Evolutionary conservation across 2,329 filamentous ascomycete genomes (phyloP).

Genomic region (Emericellopsis atlantica): DNA sequence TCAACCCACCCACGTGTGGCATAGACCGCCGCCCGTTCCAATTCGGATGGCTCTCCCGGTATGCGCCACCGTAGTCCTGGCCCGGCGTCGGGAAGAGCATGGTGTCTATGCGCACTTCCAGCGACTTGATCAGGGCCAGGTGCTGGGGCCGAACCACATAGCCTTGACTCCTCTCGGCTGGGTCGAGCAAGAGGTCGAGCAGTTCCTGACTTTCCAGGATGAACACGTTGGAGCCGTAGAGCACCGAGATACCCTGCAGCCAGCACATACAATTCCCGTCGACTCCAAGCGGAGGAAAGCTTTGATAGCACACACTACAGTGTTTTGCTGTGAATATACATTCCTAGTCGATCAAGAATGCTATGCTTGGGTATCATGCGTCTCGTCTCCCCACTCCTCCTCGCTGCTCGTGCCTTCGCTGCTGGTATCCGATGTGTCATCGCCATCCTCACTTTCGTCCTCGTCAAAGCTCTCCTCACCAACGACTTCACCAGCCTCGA

Average conservation of each 20-base stretch:
- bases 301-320: too few species aligned
- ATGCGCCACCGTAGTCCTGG: background rate
- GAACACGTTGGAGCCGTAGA: background rate
- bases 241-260: background rate
- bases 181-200: background rate
- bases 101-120: background rate
- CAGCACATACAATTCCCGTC: too few species aligned
- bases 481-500: constrained; percentile 21
- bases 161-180: background rate
- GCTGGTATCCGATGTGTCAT: constrained; percentile 15
- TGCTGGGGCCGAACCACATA: background rate
- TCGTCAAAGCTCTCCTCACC: constrained; percentile 24
- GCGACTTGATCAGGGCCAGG: background rate
- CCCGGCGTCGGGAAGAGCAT: background rate
- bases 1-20: background rate
- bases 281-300: too few species aligned
- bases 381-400: constrained; percentile 7
- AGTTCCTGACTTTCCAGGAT: background rate
- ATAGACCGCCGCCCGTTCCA: background rate
- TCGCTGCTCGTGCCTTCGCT: constrained; percentile 25
- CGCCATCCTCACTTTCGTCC: constrained; percentile 15
- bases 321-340: too few species aligned
- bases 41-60: background rate
- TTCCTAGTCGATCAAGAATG: too few species aligned
- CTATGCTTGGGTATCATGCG: background rate